These are phyloP conservation scores for Diaporthe eres DNA, from an alignment of 2,329 filamentous ascomycete genomes.

Conservation along the genomic window DNA sequence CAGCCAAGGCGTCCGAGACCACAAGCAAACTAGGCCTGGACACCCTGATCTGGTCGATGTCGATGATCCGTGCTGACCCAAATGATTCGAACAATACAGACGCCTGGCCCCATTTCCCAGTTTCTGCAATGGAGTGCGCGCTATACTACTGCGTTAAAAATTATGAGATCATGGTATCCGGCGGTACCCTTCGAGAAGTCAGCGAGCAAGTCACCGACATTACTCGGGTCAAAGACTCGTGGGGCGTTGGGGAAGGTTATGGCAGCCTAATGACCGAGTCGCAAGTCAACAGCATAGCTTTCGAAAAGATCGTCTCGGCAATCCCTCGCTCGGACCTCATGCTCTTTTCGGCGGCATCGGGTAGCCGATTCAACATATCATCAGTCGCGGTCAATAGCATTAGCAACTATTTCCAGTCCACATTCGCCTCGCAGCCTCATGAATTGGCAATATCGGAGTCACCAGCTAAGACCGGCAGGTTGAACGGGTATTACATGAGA, in stretches of 20 bases:
- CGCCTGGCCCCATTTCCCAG: slow-evolving; percentile 1
- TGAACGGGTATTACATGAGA: slow-evolving; percentile 11
- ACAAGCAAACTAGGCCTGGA: background rate
- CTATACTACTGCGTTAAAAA: slow-evolving; percentile 19
- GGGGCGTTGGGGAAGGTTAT: background rate
- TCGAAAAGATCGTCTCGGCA: background rate
- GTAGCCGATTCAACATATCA: slow-evolving; percentile 2
- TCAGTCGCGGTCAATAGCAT: slow-evolving; percentile 6
- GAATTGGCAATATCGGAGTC: background rate
- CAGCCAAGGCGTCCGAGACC: slow-evolving; percentile 2
- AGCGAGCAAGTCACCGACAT: background rate
- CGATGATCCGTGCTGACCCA: background rate
- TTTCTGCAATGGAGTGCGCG: slow-evolving; percentile 1
- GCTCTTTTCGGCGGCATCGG: background rate
- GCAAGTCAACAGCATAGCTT: background rate
- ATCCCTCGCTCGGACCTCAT: background rate
- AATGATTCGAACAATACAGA: background rate
- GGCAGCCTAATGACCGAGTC: background rate
- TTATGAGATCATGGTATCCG: background rate
- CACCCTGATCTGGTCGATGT: slow-evolving; percentile 29
- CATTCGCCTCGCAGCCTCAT: background rate
- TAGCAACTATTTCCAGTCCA: slow-evolving; percentile 9
- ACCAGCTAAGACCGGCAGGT: background rate
- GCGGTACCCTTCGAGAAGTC: background rate
- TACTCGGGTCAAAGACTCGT: background rate